Base-by-base conservation (phyloP, 306 rosid species). In the Acacia crassicarpa region DNA sequence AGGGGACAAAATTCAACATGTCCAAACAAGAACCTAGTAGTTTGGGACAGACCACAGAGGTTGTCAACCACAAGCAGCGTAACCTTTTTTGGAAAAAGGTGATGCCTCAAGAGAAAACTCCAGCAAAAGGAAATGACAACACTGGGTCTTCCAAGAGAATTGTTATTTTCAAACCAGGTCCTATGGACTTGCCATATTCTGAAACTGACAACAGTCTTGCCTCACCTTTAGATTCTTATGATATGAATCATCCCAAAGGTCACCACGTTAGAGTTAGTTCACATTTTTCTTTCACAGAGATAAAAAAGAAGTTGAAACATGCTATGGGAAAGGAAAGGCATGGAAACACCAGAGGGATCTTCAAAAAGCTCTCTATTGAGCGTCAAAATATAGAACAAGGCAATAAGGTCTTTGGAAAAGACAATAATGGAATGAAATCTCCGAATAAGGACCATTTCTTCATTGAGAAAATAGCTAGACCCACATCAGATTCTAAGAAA, bases 311-410 rank as follows among this genome's bases (percentile, higher is more conserved):
- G 83, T 81, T 93, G 74, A 95, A 86, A 84, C 82, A 88, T 85
- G 99, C 94, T 44, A 89, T 93, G 85, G 95, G 99, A 83, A 93
- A 87, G 87, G 98, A 95, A 81, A 89, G 78, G 43, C 88, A 85
- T 73, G 97, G 87, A 89, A 78, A 65, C 53, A 82, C 87, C 30
- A 66, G 74, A 49, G 74, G 78, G 70, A 83, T 40, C 81, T 76
- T 89, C 22, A 70, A 25, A 74, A 81, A 76, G 58, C 59, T 83
- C 66, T 73, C 86, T 25, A 45, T 8, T 67, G 82, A 70, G 48
- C 45, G 16, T 80, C 68, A 27, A 62, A 62, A 62, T 12, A 62
- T 62, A 20, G 40, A 5, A 27, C 83, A 79, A 80, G 62, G 83
- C 86, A 83, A 84, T 25, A 87, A 76, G 62, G 83, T 79, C 73